phyloP scores from a whole-genome alignment of 2,329 filamentous ascomycete species.

The Curvularia sp. region DNA sequence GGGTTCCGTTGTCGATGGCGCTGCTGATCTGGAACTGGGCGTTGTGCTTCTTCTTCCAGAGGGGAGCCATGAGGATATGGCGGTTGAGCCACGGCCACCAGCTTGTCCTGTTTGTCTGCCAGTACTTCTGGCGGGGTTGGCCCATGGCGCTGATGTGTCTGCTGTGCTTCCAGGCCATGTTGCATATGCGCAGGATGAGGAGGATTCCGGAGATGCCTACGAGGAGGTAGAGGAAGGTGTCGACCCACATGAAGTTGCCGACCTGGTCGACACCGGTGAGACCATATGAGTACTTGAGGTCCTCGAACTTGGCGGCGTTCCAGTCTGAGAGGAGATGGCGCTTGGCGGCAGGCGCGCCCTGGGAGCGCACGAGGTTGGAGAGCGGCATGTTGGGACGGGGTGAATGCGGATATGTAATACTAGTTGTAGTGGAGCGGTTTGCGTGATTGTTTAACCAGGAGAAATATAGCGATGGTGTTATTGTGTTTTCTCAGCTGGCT shows the following conservation, averaged over 20 bases:
- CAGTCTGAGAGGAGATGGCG: slow-evolving; percentile 41
- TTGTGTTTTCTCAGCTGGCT: background rate
- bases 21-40: slow-evolving; percentile 72
- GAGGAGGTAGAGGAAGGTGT: slow-evolving; percentile 52
- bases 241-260: slow-evolving; percentile 56
- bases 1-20: slow-evolving; percentile 74
- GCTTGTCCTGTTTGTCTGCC: slow-evolving; percentile 53
- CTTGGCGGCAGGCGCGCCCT: slow-evolving; percentile 26
- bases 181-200: slow-evolving; percentile 51
- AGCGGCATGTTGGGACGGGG: slow-evolving; percentile 30
- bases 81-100: slow-evolving; percentile 67
- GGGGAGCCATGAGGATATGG: slow-evolving; percentile 72
- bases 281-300: slow-evolving; percentile 52
- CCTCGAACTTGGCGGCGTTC: slow-evolving; percentile 39
- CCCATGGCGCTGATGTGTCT: slow-evolving; percentile 56
- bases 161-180: slow-evolving; percentile 54
- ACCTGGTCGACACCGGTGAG: slow-evolving; percentile 57
- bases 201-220: slow-evolving; percentile 46
- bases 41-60: slow-evolving; percentile 79
- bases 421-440: slow-evolving; percentile 21
- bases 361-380: slow-evolving; percentile 35
- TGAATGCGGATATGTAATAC: slow-evolving; percentile 20
- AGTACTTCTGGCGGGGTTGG: slow-evolving; percentile 53
- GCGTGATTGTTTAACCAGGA: background rate
- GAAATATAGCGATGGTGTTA: background rate